Evolutionary conservation across 805 yeast genomes (phyloP).

Genomic region (Schwanniomyces polymorphus): DNA sequence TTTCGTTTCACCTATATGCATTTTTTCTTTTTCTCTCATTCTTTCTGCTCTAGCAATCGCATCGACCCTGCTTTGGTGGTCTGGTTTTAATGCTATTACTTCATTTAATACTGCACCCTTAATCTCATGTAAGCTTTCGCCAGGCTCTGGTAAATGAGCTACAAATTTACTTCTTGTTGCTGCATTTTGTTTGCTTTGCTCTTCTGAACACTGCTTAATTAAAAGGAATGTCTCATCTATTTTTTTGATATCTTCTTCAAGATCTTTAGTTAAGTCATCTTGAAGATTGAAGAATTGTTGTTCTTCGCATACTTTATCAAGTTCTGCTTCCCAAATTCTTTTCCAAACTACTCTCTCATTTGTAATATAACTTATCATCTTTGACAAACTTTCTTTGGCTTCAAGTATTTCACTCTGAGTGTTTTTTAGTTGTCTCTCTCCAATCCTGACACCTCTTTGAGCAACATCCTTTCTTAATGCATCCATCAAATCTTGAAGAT

Average conservation of each 20-base stretch:
- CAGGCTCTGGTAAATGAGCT: constrained; percentile 60
- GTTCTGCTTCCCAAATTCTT: constrained; percentile 86
- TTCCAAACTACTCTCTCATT: constrained; percentile 85
- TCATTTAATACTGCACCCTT: constrained; percentile 80
- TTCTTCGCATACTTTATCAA: constrained; percentile 88
- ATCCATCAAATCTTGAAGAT: constrained; percentile 88
- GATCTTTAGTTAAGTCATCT: constrained; percentile 77
- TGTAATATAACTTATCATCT: constrained; percentile 59
- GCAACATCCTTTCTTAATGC: constrained; percentile 89
- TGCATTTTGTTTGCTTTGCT: constrained; percentile 65
- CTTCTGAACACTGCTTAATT: constrained; percentile 78
- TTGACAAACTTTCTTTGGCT: constrained; percentile 53
- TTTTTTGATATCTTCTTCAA: constrained; percentile 76
- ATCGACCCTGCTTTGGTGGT: constrained; percentile 80
- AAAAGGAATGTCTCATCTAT: constrained; percentile 80
- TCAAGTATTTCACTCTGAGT: constrained; percentile 63
- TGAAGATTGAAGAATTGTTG: constrained; percentile 90
- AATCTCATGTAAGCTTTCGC: constrained; percentile 54
- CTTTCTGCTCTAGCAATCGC: constrained; percentile 90
- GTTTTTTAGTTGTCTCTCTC: constrained; percentile 66
- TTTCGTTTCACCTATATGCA: constrained; percentile 53
- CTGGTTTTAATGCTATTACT: constrained; percentile 76
- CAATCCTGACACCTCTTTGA: constrained; percentile 80
- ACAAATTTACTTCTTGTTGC: constrained; percentile 36
- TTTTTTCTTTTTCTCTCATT: constrained; percentile 69